phyloP scores from a whole-genome alignment of 2,329 filamentous ascomycete genomes.

The Tolypocladium ovalisporum region DNA sequence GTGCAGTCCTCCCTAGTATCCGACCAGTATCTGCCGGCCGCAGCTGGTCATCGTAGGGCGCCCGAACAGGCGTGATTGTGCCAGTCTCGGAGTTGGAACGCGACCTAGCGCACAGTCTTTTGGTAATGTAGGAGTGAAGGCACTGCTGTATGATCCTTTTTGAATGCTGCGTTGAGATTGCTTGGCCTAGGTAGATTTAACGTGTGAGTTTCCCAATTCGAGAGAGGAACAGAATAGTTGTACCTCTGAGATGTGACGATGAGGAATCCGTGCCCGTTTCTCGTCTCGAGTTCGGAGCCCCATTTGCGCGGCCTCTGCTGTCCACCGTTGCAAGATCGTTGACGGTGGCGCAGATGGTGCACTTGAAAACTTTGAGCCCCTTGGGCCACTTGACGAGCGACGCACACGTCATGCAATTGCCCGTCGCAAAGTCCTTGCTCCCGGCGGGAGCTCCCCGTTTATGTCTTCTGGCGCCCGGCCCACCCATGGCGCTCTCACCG shows the following conservation, averaged over 20 bases:
- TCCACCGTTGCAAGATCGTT: conserved; percentile 52
- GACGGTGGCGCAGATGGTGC: conserved; percentile 73
- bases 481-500: conserved; percentile 11
- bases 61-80: background rate
- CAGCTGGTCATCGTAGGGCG: conserved; percentile 4
- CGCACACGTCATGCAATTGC: conserved; percentile 79
- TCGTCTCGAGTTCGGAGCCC: conserved; percentile 10
- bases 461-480: conserved; percentile 10
- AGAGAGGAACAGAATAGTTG: background rate
- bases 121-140: conserved; percentile 18
- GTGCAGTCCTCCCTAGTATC: background rate
- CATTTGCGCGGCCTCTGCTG: conserved; percentile 10
- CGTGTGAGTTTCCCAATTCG: background rate
- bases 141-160: conserved; percentile 21
- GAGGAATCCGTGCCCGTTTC: conserved; percentile 8
- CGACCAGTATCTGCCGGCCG: conserved; percentile 1
- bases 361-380: conserved; percentile 64
- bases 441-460: conserved; percentile 21
- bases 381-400: conserved; percentile 71
- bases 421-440: conserved; percentile 51
- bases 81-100: conserved; percentile 4
- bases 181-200: conserved; percentile 10
- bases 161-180: conserved; percentile 23
- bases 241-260: conserved; percentile 3
- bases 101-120: conserved; percentile 9